Evolutionary conservation across 2,329 filamentous ascomycete genomes (phyloP).

Genomic region (Aureobasidium sp.): DNA sequence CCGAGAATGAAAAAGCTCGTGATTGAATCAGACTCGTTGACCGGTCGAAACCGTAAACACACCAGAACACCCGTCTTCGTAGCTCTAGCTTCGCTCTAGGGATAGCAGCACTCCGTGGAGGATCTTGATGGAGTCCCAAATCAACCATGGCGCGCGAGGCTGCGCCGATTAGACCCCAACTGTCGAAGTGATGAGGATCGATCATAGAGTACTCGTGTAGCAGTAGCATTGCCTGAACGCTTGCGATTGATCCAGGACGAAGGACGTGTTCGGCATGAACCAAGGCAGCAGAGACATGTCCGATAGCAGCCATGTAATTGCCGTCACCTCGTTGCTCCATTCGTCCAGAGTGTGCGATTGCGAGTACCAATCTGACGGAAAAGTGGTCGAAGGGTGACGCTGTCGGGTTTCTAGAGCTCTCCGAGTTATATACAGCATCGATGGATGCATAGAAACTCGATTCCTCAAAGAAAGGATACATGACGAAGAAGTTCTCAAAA

Average conservation of each 20-base stretch:
- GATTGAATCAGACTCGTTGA: constrained; percentile 84
- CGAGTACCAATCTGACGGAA: constrained; percentile 83
- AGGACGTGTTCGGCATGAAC: constrained; percentile 75
- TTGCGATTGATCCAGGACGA: constrained; percentile 73
- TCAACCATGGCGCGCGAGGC: constrained; percentile 83
- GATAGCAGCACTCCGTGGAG: constrained; percentile 60
- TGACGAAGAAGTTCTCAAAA: constrained; percentile 69
- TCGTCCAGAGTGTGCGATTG: constrained; percentile 68
- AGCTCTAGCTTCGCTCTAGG: constrained; percentile 67
- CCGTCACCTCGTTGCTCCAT: constrained; percentile 61
- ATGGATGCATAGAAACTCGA: constrained; percentile 69
- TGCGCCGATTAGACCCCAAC: constrained; percentile 88
- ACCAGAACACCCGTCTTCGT: constrained; percentile 80
- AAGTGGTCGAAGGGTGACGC: constrained; percentile 60
- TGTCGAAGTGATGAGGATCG: constrained; percentile 85
- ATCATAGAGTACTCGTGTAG: constrained; percentile 85
- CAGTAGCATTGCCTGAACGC: constrained; percentile 80
- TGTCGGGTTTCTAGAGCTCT: background rate
- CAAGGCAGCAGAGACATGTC: constrained; percentile 60
- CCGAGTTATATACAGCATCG: constrained; percentile 62
- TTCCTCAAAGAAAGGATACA: constrained; percentile 79
- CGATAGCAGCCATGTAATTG: constrained; percentile 53
- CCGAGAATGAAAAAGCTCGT: constrained; percentile 85
- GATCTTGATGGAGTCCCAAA: constrained; percentile 87
- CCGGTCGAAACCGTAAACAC: constrained; percentile 82